Evolutionary conservation across 2,329 filamentous ascomycete genomes (phyloP), one percentile per base, ranked within the genome.

Genomic region (Zymoseptoria passerinii): DNA sequence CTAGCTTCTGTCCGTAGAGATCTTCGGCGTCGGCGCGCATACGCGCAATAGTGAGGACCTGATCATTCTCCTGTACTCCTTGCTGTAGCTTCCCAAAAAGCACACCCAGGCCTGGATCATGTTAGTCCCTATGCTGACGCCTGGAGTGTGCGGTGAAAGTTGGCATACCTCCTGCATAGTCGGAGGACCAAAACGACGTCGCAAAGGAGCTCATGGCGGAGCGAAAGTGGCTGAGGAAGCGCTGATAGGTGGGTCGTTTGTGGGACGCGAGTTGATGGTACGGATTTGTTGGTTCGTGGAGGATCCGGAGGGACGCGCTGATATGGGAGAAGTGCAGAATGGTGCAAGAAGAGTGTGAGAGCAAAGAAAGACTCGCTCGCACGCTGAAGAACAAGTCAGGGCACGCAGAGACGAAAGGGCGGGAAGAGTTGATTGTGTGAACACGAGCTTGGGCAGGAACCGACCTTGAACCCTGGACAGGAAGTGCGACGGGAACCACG

Each of bases 21-120:
- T 97, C 94, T 74, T 99, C 94, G 55, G 94, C 92, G 72, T 97
- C 94, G 66, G 94, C 92, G 76, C 94, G 90, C 86, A 97, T 83
- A 61, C 89, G 89, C 64, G 94, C 91, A 70, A 99, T 85, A 44
- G 88, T 94, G 64, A 99, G 79, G 61, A 99, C 81, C 76, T 99
- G 94, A 70, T 92, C 89, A 75, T 99, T 95, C 76, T 99, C 94
- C 67, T 92, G 83, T 59, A 95, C 88, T 61, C 94, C 94, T 75
- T 99, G 94, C 75, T 97, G 92, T 58, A 99, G 86, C 80, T 99
- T 99, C 74, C 86, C 86, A 71, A 97, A 99, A 65, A 99, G 83
- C 64, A 97, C 91, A 57, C 92, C 92, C 65, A 99, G 83, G 63
- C 94, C 78, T 80, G 67, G 53, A 48, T 28, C 35, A 50, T 56